Base-by-base conservation (phyloP, 805 yeast species). In the Kuraishia capsulata region DNA sequence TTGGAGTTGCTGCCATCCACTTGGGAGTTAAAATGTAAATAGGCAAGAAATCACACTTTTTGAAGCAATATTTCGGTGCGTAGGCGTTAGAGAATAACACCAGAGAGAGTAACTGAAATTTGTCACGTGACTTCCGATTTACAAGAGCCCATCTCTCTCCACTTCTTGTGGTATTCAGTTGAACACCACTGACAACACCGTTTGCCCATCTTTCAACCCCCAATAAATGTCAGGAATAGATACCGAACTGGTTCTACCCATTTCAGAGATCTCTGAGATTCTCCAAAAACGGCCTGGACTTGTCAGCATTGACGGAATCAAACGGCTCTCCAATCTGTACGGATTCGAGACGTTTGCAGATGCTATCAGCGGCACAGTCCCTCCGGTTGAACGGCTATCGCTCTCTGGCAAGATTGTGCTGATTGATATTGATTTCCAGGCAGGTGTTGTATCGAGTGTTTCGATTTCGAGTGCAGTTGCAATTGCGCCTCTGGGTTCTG, bases 1-100 rank as follows among this genome's bases (percentile, higher is more conserved):
- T 86, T 59, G 98, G 98, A 43, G 82, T 88, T 40, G 95, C 97
- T 39, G 90, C 96, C 38, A 88, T 92, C 47, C 98, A 92, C 56
- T 77, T 88, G 59, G 98, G 97, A 51, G 85, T 92, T 39, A 92
- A 92, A 63, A 69, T 86, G 46, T 87, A 65, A 28, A 30, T 17
- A n/a, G 31, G n/a, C n/a, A n/a, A n/a, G n/a, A n/a, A n/a, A n/a
- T n/a, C 21, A 20, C n/a, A n/a, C n/a, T n/a, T n/a, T n/a, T n/a
- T n/a, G n/a, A n/a, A n/a, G n/a, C n/a, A n/a, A n/a, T n/a, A n/a
- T n/a, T n/a, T n/a, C n/a, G 16, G 36, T n/a, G 17, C 17, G 24
- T 21, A 13, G 8, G 10, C 28, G 20, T n/a, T 13, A 17, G 14
- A 21, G 10, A 20, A 14, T 11, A n/a, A 20, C 20, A 13, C 19